Base-by-base conservation (phyloP, 768 basidiomycete genomes). In the Lactarius psammicola region DNA sequence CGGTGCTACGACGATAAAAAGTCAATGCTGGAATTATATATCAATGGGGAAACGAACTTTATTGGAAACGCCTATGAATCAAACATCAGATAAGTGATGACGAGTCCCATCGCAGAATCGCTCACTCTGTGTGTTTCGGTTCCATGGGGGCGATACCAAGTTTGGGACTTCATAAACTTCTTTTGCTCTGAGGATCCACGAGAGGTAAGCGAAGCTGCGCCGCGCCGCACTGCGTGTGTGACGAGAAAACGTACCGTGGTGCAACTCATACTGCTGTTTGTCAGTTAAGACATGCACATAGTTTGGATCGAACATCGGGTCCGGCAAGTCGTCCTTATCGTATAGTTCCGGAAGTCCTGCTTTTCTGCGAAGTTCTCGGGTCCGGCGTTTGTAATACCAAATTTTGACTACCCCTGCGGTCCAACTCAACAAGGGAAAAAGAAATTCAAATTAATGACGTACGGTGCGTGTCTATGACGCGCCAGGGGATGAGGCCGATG, bases 121-220 rank as follows among this genome's bases (percentile, higher is more conserved):
- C 82, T 69, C 70, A 87, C 88, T 65, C 87, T 76, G 71, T 90
- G 92, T 0, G 92, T 92, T 65, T 86, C 87, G 15, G 90, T 92
- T 23, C 89, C 90, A 74, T 95, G 92, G 8, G 92, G 85, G 59
- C 89, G 79, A 76, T 94, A 95, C 92, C 92, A 95, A 1, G 91
- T 92, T 76, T 92, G 86, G 49, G 83, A 83, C 67, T 85, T 79
- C 70, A 83, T 81, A 66, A 90, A 89, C 74, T 87, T 84, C 57
- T 80, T 76, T 79, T 91, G 89, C 67, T 88, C 88, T 89, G 54
- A 40, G 18, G n/a, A 60, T 36, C 18, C 34, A 63, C 46, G 31
- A 65, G 62, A 59, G 31, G 33, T 44, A 30, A 64, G 40, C 33
- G 44, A 67, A 44, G 65, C 53, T 34, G 31, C 42, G 66, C 11